Conservation (phyloP, 306 rosid genomes). For the Pyrus bretschneideri region DNA sequence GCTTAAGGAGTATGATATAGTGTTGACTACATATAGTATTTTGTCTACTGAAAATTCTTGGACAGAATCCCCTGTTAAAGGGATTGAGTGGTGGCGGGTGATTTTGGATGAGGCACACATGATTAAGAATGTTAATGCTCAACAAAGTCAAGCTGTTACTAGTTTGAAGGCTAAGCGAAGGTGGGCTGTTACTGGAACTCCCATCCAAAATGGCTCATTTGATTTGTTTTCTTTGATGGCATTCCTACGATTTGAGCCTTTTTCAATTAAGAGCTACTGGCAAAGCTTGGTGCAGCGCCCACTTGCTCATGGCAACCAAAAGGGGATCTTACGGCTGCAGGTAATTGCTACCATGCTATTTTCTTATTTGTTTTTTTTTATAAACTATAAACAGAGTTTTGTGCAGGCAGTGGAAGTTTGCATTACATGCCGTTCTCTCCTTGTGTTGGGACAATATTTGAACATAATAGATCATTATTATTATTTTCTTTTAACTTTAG, state of each 20-base stretch:
- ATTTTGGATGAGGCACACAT: conserved; percentile 78
- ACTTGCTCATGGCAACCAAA: conserved; percentile 33
- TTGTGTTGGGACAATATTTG: neutral
- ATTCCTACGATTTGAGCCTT: conserved; percentile 67
- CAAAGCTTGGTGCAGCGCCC: conserved; percentile 65
- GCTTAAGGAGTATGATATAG: conserved; percentile 55
- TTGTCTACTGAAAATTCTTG: conserved; percentile 30
- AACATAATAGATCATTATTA: neutral
- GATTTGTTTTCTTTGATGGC: conserved; percentile 79
- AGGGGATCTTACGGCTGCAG: conserved; percentile 64
- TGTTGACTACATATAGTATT: conserved; percentile 64
- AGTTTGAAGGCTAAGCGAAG: conserved; percentile 43
- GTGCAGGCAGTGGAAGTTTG: neutral
- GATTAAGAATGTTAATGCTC: conserved; percentile 54
- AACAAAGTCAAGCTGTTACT: conserved; percentile 45
- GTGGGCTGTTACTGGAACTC: conserved; percentile 89
- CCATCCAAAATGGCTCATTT: conserved; percentile 59
- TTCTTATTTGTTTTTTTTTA: neutral
- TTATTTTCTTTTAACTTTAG: no score
- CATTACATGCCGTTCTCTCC: neutral
- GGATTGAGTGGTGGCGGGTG: conserved; percentile 63
- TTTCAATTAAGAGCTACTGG: conserved; percentile 62
- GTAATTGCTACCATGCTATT: conserved; percentile 23
- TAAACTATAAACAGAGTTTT: neutral
- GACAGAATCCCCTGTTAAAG: conserved; percentile 26